Base-by-base conservation (phyloP, 129 eudicot species). In the Chrysanthemum lavandulifolium region DNA sequence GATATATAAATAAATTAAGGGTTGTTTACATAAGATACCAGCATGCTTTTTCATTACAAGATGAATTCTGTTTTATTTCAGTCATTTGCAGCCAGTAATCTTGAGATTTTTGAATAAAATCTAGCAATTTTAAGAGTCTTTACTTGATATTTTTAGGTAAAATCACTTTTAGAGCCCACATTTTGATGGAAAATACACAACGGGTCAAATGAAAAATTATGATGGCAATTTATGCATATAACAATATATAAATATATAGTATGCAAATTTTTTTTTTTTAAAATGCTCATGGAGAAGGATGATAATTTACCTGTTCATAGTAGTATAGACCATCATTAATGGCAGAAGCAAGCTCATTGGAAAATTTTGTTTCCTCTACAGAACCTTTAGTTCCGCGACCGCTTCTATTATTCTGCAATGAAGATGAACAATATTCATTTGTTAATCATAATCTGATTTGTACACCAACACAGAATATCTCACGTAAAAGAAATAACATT, bases 251-350 rank as follows among this genome's bases (percentile, higher is more conserved):
- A 4, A 33, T 5, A 33, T 4, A 4, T 40, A 6, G 45, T 6
- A 40, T 6, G 9, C 9, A 40, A 40, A 65, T 18, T 14, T 23
- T 23, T 23, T 29, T 29, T 0, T 23, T 23, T n/a, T 25, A 10
- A 50, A n/a, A 49, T 33, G 45, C 10, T 13, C 29, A 55, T 11
- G 53, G 47, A 60, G 65, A n/a, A 53, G 18, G 21, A 73, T 56
- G 74, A 2, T 57, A 6, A 43, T 25, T 56, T 68, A 92, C 98
- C 98, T 92, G 98, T 84, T 92, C 98, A 78, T 87, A 92, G 78
- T 82, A 93, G 81, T 87, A 89, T 76, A 93, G 90, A 18, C 95
- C 95, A 29, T 93, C 98, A 79, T 87, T 89, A 69, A 93, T 93
- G 14, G 89, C 87, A 76, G 97, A 87, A 61, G 96, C 98, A 84